These are phyloP conservation scores for Quercus mongolica DNA, from an alignment of 306 rosid genomes.

Conservation along the genomic window DNA sequence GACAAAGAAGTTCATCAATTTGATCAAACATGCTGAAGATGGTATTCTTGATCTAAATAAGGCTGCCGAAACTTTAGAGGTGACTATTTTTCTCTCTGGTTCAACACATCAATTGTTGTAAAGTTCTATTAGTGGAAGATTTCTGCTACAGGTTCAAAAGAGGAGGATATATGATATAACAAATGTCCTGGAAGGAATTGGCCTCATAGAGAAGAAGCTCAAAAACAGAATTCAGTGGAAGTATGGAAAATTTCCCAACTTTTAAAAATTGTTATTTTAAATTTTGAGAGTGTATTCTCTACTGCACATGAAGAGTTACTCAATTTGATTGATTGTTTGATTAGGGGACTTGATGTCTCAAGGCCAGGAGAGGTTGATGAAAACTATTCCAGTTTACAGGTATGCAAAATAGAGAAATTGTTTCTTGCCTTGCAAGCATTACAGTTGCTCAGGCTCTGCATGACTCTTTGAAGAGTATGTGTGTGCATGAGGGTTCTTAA, in stretches of 20 bases:
- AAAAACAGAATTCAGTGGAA: conserved; percentile 99
- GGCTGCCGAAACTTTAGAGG: conserved; percentile 97
- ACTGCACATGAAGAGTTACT: conserved; percentile 14
- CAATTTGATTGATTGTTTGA: conserved; percentile 29
- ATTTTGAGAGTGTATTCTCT: conserved; percentile 18
- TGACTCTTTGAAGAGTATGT: not conserved
- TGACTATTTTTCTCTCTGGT: conserved; percentile 28
- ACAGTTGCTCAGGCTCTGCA: not conserved
- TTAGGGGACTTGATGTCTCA: conserved; percentile 85
- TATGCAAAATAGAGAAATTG: conserved; percentile 30
- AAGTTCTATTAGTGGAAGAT: conserved; percentile 24
- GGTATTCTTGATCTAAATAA: conserved; percentile 74
- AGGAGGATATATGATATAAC: conserved; percentile 98
- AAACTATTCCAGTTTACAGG: conserved; percentile 79
- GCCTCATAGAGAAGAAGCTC: conserved; percentile 96
- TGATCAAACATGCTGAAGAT: conserved; percentile 91
- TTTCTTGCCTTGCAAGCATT: conserved; percentile 14
- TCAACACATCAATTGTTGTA: conserved; percentile 19
- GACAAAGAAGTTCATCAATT: conserved; percentile 89
- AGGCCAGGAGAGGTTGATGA: conserved; percentile 80
- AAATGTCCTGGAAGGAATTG: conserved; percentile 98
- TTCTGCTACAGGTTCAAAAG: conserved; percentile 78
- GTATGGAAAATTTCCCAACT: conserved; percentile 45
- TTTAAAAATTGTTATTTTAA: not conserved
- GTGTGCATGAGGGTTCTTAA: not conserved